Evolutionary conservation across 306 rosid genomes (phyloP), one percentile per base, ranked within the genome.

Genomic region (Rosa multiflora): DNA sequence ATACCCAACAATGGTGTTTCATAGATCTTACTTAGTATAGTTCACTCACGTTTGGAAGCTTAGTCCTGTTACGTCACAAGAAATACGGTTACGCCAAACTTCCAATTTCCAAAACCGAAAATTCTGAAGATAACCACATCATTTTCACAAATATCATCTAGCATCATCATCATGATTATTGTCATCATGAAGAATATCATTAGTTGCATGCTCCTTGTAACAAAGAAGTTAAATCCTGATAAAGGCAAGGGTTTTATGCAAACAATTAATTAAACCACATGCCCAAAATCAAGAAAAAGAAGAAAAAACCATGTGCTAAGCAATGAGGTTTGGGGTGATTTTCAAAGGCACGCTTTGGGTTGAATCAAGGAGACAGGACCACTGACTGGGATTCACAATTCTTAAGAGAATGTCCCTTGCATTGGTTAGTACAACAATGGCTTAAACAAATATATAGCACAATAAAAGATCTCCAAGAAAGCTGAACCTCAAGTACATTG

Each of bases 291-390:
- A 72, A 66, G 21, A 67, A 48, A 78, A 84, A 81, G 77, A 74
- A 89, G 77, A 85, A 32, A 14, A 20, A 18, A 7, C 49, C 98
- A 92, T 92, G 93, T 89, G 97, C 85, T 74, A 68, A 81, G 92
- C 97, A 92, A 88, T 82, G 86, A 85, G 88, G 39, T 76, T 76
- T 75, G 91, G 91, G 79, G 93, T 86, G 92, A 82, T 61, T 87
- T 88, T 88, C 93, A 85, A 92, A 93, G 78, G 98, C 97, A 92
- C 91, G 97, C 97, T 80, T 94, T 86, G 95, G 91, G 81, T 88
- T 90, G 97, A 86, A 89, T 86, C 93, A 89, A 92, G 93, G 98
- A 91, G 93, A 92, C 97, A 88, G 82, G 74, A 80, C 97, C 91
- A 92, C 92, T 86, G 91, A 78, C 82, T 84, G 26, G 82, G 81